A percentile compares a stretch with the other conserved stretches of the same genome.
These are phyloP conservation scores for Cladorrhinum sp. DNA, from an alignment of 2,329 filamentous ascomycete genomes.

Conservation along the genomic window DNA sequence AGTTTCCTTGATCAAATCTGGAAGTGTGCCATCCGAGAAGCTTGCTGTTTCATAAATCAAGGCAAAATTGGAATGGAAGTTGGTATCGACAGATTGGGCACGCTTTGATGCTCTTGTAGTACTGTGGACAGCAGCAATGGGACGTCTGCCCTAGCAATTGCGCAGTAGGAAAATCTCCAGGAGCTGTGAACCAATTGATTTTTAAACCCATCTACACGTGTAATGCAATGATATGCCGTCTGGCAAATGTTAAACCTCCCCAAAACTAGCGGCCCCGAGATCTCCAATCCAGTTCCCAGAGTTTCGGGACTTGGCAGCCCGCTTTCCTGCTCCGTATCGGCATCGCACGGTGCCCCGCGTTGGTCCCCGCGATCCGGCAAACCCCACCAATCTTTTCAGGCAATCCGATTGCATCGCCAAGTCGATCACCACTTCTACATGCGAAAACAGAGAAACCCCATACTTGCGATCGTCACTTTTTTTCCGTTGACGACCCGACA, in stretches of 20 bases:
- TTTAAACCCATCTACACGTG: not conserved
- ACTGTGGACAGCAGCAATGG: not conserved
- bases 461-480: too few species aligned
- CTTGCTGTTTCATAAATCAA: not conserved
- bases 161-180: not conserved
- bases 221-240: not conserved
- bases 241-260: not conserved
- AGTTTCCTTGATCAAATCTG: not conserved
- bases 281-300: not conserved
- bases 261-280: not conserved
- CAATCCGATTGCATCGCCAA: not conserved
- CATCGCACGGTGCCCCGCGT: not conserved
- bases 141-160: too few species aligned
- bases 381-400: slow-evolving; percentile 11
- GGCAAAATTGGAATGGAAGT: not conserved
- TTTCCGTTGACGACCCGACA: too few species aligned
- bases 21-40: not conserved
- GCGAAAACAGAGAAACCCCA: not conserved
- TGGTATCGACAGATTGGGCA: not conserved
- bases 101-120: not conserved
- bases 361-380: slow-evolving; percentile 10
- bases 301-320: not conserved
- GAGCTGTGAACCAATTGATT: not conserved
- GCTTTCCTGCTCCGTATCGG: not conserved
- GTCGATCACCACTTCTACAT: not conserved